These are phyloP conservation scores for Pisolithus thermaeus DNA, from an alignment of 1,284 basidiomycete genomes.

Conservation along the genomic window DNA sequence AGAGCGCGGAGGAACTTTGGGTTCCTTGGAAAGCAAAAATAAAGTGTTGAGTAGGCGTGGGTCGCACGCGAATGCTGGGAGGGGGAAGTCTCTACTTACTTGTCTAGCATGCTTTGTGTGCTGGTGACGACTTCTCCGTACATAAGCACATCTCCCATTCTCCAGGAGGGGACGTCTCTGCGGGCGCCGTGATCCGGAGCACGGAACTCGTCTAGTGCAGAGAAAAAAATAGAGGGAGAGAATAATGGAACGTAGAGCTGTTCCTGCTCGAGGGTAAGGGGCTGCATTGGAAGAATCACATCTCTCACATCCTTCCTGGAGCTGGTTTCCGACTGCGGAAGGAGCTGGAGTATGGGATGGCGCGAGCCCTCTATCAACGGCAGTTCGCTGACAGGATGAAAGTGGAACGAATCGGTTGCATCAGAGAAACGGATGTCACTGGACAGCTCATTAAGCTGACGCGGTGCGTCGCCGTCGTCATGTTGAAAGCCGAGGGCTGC, in stretches of 20 bases:
- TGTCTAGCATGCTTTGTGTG: slow-evolving; percentile 93
- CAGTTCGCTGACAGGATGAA: slow-evolving; percentile 38
- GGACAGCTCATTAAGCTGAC: neutral
- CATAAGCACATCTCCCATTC: slow-evolving; percentile 71
- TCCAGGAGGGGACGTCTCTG: slow-evolving; percentile 34
- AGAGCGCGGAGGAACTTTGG: slow-evolving; percentile 63
- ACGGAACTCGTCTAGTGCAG: slow-evolving; percentile 28
- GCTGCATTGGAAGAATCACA: slow-evolving; percentile 40
- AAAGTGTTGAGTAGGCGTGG: neutral
- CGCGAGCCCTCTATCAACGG: slow-evolving; percentile 17
- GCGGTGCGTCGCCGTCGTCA: slow-evolving; percentile 22
- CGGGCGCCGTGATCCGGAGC: slow-evolving; percentile 16
- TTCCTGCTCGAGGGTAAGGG: slow-evolving; percentile 37
- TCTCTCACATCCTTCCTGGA: slow-evolving; percentile 37
- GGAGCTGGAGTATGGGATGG: slow-evolving; percentile 19
- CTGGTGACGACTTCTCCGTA: slow-evolving; percentile 91
- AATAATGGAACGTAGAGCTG: slow-evolving; percentile 47
- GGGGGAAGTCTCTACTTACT: slow-evolving; percentile 45
- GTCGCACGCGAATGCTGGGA: neutral
- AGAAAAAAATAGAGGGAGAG: slow-evolving; percentile 47
- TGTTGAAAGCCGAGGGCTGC: slow-evolving; percentile 41
- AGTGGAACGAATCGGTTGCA: slow-evolving; percentile 60
- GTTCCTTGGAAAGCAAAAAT: slow-evolving; percentile 51
- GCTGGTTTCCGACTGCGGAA: slow-evolving; percentile 18
- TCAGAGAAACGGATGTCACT: slow-evolving; percentile 34